Base-by-base conservation (phyloP, 805 yeast species). In the Zygosaccharomyces gambellarensis region DNA sequence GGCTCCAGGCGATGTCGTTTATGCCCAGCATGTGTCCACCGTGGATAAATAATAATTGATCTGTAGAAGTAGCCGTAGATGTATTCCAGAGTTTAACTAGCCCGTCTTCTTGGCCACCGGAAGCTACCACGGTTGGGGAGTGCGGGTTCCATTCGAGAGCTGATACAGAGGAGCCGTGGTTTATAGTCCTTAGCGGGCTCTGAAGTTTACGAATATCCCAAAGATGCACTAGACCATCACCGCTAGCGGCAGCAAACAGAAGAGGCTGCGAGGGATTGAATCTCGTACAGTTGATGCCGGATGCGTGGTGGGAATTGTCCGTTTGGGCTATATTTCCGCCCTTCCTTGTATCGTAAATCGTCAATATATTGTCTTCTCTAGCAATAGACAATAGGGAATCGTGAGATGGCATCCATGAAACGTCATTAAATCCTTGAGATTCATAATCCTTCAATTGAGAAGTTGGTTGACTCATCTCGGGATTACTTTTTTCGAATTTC, bases 1-100 rank as follows among this genome's bases (percentile, higher is more conserved):
- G 78, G 49, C 87, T 85, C 97, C 97, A 90, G 30, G 81, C 76
- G 27, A 89, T 68, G 58, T 90, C 97, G 55, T 85, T 86, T 2
- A 90, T 87, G 3, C 92, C 90, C n/a, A 85, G 71, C 78, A 84
- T 77, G 65, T 90, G 98, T 0, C 97, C 97, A 3, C 82, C 84
- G 67, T 90, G 98, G 3, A 75, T 73, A 61, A 90, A 90, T 6
- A 80, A 40, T 45, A 57, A 65, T 17, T 63, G 61, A 1, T 58
- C 64, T 3, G 59, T 58, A 4, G 73, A 53, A 3, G 79, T 62
- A 58, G 85, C 85, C 79, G 59, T 58, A 4, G 73, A 54, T 3
- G 79, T 62, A 58, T 86, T 85, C 79, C 83, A 82, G 2, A 88
- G 34, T 58, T 79, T 80, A 8, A 84, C 89, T 42, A 75, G 58